Base-by-base conservation (phyloP, 768 basidiomycete species). In the Udeniomyces megalosporus region DNA sequence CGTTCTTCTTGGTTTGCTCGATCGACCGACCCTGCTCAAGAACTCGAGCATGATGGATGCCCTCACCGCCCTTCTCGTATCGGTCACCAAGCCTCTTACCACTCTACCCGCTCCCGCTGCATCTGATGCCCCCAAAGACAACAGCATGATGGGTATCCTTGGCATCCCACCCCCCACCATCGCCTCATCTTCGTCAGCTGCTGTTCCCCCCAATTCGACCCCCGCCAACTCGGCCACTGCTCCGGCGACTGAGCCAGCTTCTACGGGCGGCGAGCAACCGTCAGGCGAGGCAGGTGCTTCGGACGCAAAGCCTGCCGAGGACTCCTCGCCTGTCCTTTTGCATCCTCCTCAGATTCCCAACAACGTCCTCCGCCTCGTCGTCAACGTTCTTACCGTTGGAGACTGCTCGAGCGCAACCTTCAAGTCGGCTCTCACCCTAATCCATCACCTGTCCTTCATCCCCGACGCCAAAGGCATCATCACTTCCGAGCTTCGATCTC, bases 341-440 rank as follows among this genome's bases (percentile, higher is more conserved):
- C 81, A 79, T 57, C 83, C 87, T 20, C 95, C 95, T 14, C 83
- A 84, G 66, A 84, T 97, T 62, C 89, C 92, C 7, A 81, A 86
- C 56, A 72, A 81, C 3, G 83, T 86, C n/a, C 78, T 97, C 28
- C 84, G 87, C 42, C 80, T 91, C 42, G 89, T 97, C 64, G 90
- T 95, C 71, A 97, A 97, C 73, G 90, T 97, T 68, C 77, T 99
- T 66, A 96, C 95, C n/a, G 80, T 85, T 22, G 95, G 95, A 48
- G 95, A 99, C 76, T 97, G 93, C 70, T 90, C 91, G 26, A 87
- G 85, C 47, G 80, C 86, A 34, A 95, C 92, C n/a, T 99, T 99
- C 80, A 85, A 90, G 68, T 84, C 91, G 71, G 91, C 88, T 45
- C 78, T 97, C 47, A 79, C 84, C 20, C 80, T 96, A 35, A 97